Evolutionary conservation across 306 rosid species (phyloP), one percentile per base, ranked within the genome.

Genomic region (Biancaea sappan): DNA sequence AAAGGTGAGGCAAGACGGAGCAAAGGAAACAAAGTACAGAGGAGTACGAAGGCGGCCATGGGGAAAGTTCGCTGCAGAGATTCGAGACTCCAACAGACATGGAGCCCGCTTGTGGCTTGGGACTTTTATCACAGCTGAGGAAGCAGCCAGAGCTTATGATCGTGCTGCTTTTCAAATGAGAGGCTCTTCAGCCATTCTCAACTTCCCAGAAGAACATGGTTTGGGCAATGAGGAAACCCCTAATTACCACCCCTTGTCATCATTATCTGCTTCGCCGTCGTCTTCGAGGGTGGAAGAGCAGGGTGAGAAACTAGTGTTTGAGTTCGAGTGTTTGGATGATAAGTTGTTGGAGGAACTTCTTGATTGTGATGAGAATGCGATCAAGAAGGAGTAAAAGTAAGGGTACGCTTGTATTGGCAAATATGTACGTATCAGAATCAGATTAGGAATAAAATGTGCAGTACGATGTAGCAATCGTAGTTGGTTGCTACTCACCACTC

Each of bases 131-230:
- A 88, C 88, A 0, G 90, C 82, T 0, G 80, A 85, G 64, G 94
- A 87, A 54, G 94, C 90, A 7, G 93, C 93, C 3, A 80, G 96
- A 67, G 93, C 97, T 52, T 87, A 89, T 43, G 96, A 89, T 66
- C 77, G 77, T 22, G 96, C 89, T 19, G 97, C 93, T 29, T 86
- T 81, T 69, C 44, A 80, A 2, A 89, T 87, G 93, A 88, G 93
- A 79, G 97, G 97, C 24, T 5, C 29, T 37, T 46, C 32, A 11
- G 96, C 97, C 8, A 84, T 88, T 71, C 90, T 92, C n/a, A 92
- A 89, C 50, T 92, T 89, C 57, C 92, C 97, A 4, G 18, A 69
- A 18, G 91, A 92, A 40, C 22, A 88, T 54, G 74, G 51, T 60
- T 15, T 79, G 6, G 13, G 47, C 76, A 66, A 40, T 59, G 73